phyloP scores from a whole-genome alignment of 768 basidiomycete genomes.

The Polyporus arcularius region DNA sequence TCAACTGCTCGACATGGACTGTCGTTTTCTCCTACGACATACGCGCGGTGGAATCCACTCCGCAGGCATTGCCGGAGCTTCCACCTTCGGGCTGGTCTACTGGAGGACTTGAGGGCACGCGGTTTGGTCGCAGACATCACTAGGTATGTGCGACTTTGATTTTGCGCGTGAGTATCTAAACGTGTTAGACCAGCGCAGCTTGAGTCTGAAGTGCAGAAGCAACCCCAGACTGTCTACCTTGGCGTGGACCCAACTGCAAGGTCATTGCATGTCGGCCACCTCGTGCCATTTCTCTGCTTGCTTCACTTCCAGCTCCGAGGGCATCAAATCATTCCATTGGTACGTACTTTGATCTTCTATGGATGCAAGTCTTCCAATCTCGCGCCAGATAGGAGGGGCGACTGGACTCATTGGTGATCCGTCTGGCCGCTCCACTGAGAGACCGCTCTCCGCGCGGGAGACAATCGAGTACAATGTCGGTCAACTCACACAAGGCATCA shows the following conservation, averaged over 20 bases:
- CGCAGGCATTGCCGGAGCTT: constrained; percentile 15
- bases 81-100: constrained; percentile 24
- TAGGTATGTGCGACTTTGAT: constrained; percentile 23
- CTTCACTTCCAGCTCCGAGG: constrained; percentile 89
- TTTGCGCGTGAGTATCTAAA: neutral
- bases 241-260: constrained; percentile 93
- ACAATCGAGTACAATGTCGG: constrained; percentile 67
- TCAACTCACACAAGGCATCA: constrained; percentile 62
- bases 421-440: constrained; percentile 83
- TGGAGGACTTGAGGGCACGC: constrained; percentile 36
- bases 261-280: constrained; percentile 91
- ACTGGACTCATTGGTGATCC: constrained; percentile 98
- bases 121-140: constrained; percentile 39
- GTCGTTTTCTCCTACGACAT: neutral
- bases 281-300: constrained; percentile 83
- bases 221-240: constrained; percentile 65
- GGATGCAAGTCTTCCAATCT: constrained; percentile 1
- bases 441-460: constrained; percentile 61
- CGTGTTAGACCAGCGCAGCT: constrained; percentile 12
- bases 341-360: constrained; percentile 41
- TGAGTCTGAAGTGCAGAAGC: constrained; percentile 8
- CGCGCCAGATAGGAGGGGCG: constrained; percentile 86
- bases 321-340: constrained; percentile 80
- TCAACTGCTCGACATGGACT: constrained; percentile 14
- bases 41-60: neutral